Evolutionary conservation across 306 rosid species (phyloP), one percentile per base, ranked within the genome.

Genomic region (Arachis hypogaea): DNA sequence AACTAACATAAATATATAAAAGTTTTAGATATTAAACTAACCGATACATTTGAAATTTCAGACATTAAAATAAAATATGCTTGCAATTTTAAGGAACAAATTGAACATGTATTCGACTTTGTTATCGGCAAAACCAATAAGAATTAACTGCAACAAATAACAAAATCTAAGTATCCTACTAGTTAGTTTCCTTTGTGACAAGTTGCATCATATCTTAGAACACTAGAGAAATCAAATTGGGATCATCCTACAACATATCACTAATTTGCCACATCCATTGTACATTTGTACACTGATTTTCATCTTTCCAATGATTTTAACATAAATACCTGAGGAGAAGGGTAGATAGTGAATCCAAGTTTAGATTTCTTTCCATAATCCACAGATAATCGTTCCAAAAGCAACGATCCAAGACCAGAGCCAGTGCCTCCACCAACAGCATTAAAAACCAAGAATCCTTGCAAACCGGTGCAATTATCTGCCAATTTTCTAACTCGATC

Each of bases 351-450:
- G 72, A 87, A 89, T 40, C 92, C 90, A 71, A 89, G 92, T 78
- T 89, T 89, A 40, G 95, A 86, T 77, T 85, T 88, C 81, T 85
- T 89, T 16, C 96, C 96, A 49, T 89, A 89, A 77, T 89, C 92
- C 6, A 89, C 86, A 36, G 96, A 89, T 73, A 89, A 80, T 55
- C 92, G 84, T 78, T 89, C 96, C 82, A 89, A 70, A 68, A 89
- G 90, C 38, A 89, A 74, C 46, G 96, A 89, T 44, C 90, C 96
- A 78, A 89, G 81, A 73, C 96, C 92, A 68, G 96, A 87, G 69
- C 96, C 96, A 60, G 96, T 89, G 68, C 96, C 96, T 70, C 96
- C 96, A 78, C 96, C 92, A 77, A 87, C 96, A 71, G 96, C 96
- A 79, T 74, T 89, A 74, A 89, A 85, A 64, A 89, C 92, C 76